These are phyloP conservation scores for Picochlorum sp. DNA, from an alignment of 139 green algal genomes.

Conservation along the genomic window DNA sequence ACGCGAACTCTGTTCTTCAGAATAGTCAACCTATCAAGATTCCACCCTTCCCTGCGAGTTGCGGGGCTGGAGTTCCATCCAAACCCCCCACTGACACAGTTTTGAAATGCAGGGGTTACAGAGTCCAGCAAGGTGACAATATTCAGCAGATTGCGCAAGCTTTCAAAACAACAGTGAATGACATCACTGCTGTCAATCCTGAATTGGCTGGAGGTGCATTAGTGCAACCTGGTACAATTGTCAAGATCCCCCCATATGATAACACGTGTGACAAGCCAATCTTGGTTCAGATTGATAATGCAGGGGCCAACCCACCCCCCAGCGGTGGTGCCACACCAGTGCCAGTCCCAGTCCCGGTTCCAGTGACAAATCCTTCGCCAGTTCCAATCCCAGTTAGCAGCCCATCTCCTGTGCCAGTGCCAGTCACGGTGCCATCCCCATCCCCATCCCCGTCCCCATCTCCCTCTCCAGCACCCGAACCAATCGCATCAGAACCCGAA, in stretches of 20 bases:
- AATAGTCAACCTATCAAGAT: constrained; percentile 15
- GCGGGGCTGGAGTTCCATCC: constrained; percentile 7
- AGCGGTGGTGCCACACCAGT: background rate
- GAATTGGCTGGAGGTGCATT: constrained; percentile 8
- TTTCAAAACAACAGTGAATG: constrained; percentile 18
- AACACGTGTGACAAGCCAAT: constrained; percentile 1
- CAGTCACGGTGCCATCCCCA: background rate
- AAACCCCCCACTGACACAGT: constrained; percentile 10
- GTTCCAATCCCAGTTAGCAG: background rate
- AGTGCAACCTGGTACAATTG: constrained; percentile 10
- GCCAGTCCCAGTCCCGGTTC: background rate
- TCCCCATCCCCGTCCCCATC: background rate
- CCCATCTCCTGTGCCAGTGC: constrained; percentile 1
- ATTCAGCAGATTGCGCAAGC: constrained; percentile 14
- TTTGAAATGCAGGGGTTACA: constrained; percentile 20
- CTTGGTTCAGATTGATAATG: constrained; percentile 4
- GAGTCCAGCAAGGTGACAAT: constrained; percentile 7
- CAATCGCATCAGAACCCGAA: background rate
- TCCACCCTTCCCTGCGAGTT: constrained; percentile 21
- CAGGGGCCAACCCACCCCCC: background rate
- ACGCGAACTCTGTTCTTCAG: constrained; percentile 7
- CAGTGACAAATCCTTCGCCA: background rate
- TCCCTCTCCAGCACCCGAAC: background rate
- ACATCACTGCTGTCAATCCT: constrained; percentile 13
- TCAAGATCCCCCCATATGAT: constrained; percentile 20